These are phyloP conservation scores for Aureobasidium sp. DNA, from an alignment of 2,329 filamentous ascomycete species.

Conservation along the genomic window DNA sequence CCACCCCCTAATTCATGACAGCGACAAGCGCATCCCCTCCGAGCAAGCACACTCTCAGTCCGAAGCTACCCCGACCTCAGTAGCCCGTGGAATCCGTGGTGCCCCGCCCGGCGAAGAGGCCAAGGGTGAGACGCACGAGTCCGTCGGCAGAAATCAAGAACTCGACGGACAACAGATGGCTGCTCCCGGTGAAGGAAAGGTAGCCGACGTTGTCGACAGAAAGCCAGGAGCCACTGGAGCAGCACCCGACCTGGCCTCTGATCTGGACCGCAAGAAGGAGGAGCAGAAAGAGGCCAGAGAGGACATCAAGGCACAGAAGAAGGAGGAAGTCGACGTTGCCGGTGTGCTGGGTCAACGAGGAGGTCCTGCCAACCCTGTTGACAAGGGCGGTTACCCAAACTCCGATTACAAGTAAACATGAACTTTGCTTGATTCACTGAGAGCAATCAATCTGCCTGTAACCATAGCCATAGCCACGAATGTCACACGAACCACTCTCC, in stretches of 20 bases:
- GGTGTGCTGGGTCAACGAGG: conserved; percentile 38
- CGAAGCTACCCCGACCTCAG: conserved; percentile 30
- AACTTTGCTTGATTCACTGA: not conserved
- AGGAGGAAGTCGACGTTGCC: conserved; percentile 30
- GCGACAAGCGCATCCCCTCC: conserved; percentile 32
- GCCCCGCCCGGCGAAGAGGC: conserved; percentile 37
- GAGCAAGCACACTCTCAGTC: conserved; percentile 29
- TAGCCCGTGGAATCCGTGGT: conserved; percentile 37
- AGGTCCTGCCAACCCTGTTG: conserved; percentile 36
- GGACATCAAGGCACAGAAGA: conserved; percentile 32
- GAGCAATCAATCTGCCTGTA: not conserved
- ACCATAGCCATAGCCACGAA: not conserved
- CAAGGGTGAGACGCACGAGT: conserved; percentile 31
- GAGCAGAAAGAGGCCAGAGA: conserved; percentile 39
- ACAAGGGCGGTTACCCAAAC: conserved; percentile 27
- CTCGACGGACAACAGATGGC: conserved; percentile 42
- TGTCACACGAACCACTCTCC: not conserved
- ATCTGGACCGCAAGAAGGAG: conserved; percentile 43
- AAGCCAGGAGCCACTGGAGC: conserved; percentile 29
- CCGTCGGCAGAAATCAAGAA: conserved; percentile 38
- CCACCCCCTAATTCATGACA: not conserved
- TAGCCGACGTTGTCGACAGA: conserved; percentile 34
- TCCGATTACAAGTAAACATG: not conserved
- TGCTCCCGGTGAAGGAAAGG: conserved; percentile 38
- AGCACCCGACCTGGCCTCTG: conserved; percentile 34